Evolutionary conservation across 2,329 filamentous ascomycete species (phyloP).

Genomic region (Microcyclosporella mali): DNA sequence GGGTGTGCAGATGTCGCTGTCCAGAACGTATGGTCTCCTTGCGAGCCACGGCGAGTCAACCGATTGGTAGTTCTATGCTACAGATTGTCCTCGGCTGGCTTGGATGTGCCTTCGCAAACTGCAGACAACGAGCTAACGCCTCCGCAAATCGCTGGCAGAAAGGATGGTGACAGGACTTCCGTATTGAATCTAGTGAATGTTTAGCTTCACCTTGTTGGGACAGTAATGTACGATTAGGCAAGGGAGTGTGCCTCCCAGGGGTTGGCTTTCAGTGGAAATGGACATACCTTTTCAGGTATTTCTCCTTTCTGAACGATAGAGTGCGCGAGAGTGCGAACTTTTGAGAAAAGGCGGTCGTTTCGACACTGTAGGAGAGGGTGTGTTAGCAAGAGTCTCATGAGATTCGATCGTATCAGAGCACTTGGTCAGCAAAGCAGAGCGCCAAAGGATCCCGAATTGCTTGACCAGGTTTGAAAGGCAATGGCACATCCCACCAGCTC

Average conservation of each 20-base stretch:
- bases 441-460: too few species aligned
- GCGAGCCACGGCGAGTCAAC: constrained; percentile 39
- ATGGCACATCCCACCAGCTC: too few species aligned
- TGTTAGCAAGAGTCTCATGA: too few species aligned
- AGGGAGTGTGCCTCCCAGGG: constrained; percentile 24
- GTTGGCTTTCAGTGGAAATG: constrained; percentile 2
- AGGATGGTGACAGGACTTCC: constrained; percentile 28
- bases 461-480: too few species aligned
- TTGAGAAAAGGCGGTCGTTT: too few species aligned
- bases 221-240: constrained; percentile 27
- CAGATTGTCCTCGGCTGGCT: constrained; percentile 28
- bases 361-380: too few species aligned
- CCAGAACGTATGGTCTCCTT: constrained; percentile 28
- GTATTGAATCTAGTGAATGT: constrained; percentile 41
- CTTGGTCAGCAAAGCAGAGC: too few species aligned
- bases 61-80: constrained; percentile 33
- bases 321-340: too few species aligned
- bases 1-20: constrained; percentile 16
- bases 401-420: too few species aligned
- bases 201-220: constrained; percentile 31
- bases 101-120: constrained; percentile 28
- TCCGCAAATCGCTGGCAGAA: constrained; percentile 37
- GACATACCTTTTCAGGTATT: background rate
- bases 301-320: background rate
- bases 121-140: constrained; percentile 52